A percentile compares a stretch with the other conserved stretches of the same genome.
Evolutionary conservation across 164 flowering plant species (phyloP).

Genomic region (Kingdonia uniflora): DNA sequence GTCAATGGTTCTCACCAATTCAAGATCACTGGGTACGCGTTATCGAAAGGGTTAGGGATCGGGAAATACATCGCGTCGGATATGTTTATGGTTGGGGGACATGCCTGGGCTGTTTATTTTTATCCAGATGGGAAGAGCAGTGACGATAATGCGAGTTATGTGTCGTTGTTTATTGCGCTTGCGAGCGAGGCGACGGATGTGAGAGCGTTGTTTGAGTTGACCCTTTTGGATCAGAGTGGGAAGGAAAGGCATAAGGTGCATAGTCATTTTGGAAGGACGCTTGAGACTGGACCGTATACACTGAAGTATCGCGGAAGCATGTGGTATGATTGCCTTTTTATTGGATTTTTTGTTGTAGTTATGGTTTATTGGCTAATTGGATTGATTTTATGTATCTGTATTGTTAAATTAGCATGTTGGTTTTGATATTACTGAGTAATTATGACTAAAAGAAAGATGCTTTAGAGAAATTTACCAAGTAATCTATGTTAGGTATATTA

Average conservation of each 20-base stretch:
- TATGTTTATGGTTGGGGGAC: conserved; percentile 75
- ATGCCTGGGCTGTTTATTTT: conserved; percentile 84
- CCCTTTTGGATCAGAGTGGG: conserved; percentile 86
- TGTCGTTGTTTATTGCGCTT: conserved; percentile 73
- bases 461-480: too few species aligned
- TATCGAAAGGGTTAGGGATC: conserved; percentile 73
- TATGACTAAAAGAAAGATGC: too few species aligned
- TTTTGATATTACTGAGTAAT: neutral
- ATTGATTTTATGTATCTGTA: neutral
- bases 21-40: conserved; percentile 67
- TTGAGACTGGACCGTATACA: conserved; percentile 83
- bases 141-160: conserved; percentile 72
- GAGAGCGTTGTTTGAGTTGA: conserved; percentile 76
- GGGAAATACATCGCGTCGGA: conserved; percentile 89
- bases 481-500: too few species aligned
- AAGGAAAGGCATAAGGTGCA: conserved; percentile 83
- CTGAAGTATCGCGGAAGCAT: conserved; percentile 85
- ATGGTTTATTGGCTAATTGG: neutral
- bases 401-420: neutral
- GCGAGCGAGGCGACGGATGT: conserved; percentile 89
- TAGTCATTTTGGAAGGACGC: conserved; percentile 74
- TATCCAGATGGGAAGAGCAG: conserved; percentile 81
- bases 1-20: conserved; percentile 76
- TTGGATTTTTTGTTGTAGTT: neutral
- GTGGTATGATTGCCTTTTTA: conserved; percentile 56